These are phyloP conservation scores for Eucalyptus tenuipes DNA, from an alignment of 345 rosid species.

Conservation along the genomic window DNA sequence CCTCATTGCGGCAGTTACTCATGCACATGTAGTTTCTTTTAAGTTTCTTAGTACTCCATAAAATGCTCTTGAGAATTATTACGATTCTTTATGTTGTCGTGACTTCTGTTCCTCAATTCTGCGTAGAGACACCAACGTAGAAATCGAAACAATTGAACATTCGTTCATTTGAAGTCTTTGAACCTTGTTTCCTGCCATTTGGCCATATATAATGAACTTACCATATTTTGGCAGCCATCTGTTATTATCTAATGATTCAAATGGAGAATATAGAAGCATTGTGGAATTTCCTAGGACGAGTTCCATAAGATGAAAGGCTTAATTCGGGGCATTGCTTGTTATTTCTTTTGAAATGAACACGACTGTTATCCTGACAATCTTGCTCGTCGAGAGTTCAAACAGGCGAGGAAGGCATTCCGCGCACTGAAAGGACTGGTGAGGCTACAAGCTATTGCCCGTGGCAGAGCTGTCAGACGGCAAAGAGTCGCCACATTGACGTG, in stretches of 20 bases:
- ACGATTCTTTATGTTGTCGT: background rate
- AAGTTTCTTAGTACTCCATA: background rate
- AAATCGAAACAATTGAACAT: background rate
- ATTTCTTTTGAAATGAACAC: background rate
- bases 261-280: background rate
- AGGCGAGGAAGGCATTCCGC: constrained; percentile 91
- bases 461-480: constrained; percentile 50
- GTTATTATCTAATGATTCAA: background rate
- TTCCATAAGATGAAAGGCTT: background rate
- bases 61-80: background rate
- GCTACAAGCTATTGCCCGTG: constrained; percentile 86
- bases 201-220: background rate
- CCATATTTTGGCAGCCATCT: background rate
- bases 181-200: background rate
- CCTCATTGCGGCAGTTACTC: background rate
- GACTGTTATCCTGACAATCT: background rate
- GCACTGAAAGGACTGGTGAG: constrained; percentile 77
- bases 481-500: constrained; percentile 3
- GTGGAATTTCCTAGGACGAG: background rate
- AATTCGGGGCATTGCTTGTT: background rate
- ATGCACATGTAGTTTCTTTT: background rate
- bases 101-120: background rate
- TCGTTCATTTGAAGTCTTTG: background rate
- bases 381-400: background rate
- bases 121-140: background rate